Base-by-base conservation (phyloP, 2,329 filamentous ascomycete species). In the Paramyrothecium roridum region DNA sequence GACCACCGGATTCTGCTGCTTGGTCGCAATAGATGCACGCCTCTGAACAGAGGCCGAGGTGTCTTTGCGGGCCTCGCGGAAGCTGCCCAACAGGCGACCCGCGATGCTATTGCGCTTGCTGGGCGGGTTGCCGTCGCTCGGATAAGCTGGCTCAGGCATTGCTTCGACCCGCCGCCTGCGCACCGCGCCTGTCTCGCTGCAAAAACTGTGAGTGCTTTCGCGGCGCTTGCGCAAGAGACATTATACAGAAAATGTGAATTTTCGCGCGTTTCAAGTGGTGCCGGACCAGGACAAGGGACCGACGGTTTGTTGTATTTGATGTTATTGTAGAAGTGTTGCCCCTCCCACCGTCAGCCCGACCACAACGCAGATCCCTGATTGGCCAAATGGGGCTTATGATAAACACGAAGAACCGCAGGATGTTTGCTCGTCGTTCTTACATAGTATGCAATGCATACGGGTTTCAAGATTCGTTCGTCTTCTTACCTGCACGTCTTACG, bases 51-150 rank as follows among this genome's bases (percentile, higher is more conserved):
- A 63, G 3, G 66, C 22, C 46, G 48, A 16, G 22, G 52, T 62
- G 21, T 70, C 64, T 43, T 67, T 67, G 54, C 70, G 66, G 30
- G 64, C 67, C 54, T 68, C 65, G 54, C 61, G 61, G 52, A 75
- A 65, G 12, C 71, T 68, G 34, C 69, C 69, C 30, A 69, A 65
- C 7, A 76, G 64, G 46, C 74, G 71, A 49, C 72, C 70, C 40
- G 74, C 73, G 55, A 77, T 71, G 65, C 73, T 77, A 53, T 71
- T 70, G 43, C 75, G 68, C 62, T 73, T 75, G 59, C 59, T 69
- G 46, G 68, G 61, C 30, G 68, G 63, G 40, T 64, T 55, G 33
- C 66, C 64, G 46, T 59, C 62, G 64, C 60, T 34, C 62, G 54
- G 43, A 55, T 13, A 43, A 19, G 48, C 37, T 50, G 50, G 20